Evolutionary conservation across 1,284 basidiomycete species (phyloP).

Genomic region (Puccinia brachypodii): DNA sequence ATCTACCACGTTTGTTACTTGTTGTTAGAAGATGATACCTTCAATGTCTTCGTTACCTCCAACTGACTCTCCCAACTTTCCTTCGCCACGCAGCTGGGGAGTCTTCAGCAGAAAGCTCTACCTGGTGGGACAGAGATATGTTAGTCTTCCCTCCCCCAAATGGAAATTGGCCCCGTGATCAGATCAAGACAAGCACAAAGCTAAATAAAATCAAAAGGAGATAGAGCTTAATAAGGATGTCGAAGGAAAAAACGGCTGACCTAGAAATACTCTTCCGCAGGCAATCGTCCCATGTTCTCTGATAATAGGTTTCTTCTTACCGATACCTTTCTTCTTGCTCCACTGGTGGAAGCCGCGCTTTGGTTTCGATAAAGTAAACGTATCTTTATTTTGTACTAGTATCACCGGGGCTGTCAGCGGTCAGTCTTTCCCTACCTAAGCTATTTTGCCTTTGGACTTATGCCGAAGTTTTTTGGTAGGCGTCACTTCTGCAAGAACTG

Average conservation of each 20-base stretch:
- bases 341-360: slow-evolving; percentile 25
- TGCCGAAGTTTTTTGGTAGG: slow-evolving; percentile 2
- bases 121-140: slow-evolving; percentile 26
- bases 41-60: not conserved
- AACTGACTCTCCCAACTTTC: not conserved
- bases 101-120: slow-evolving; percentile 37
- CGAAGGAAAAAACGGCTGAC: not conserved
- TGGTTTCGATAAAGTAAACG: slow-evolving; percentile 32
- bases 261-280: not conserved
- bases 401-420: slow-evolving; percentile 25
- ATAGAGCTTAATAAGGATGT: not conserved
- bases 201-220: not conserved
- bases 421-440: not conserved
- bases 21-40: not conserved
- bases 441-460: not conserved
- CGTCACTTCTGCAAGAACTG: slow-evolving; percentile 35
- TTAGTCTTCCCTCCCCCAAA: not conserved
- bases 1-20: slow-evolving; percentile 30
- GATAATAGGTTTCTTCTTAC: slow-evolving; percentile 27
- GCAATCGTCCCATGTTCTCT: slow-evolving; percentile 30
- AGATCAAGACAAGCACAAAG: not conserved
- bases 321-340: slow-evolving; percentile 32
- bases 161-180: not conserved
- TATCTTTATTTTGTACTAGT: slow-evolving; percentile 29
- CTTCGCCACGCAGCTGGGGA: slow-evolving; percentile 19